Percentiles rank a stretch among this genome's conserved stretches.
These are phyloP conservation scores for Metschnikowia picachoensis DNA, from an alignment of 805 yeast species.

Conservation along the genomic window DNA sequence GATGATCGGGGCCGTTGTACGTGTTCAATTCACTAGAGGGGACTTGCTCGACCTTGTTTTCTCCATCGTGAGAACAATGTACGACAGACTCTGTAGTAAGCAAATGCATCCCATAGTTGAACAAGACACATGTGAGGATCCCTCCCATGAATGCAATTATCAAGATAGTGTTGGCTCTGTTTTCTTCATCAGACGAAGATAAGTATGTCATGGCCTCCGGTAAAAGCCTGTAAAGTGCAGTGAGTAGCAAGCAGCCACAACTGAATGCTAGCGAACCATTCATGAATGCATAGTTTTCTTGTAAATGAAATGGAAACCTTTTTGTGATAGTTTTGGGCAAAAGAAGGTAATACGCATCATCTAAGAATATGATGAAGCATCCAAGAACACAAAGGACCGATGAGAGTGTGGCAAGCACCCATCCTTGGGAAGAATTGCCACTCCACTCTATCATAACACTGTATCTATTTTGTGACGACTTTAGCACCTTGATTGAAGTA, in stretches of 20 bases:
- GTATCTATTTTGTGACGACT: too few species aligned
- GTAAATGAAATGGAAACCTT: slow-evolving; percentile 47
- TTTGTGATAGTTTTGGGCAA: slow-evolving; percentile 41
- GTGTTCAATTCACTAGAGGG: slow-evolving; percentile 11
- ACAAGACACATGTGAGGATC: slow-evolving; percentile 49
- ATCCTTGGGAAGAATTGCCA: slow-evolving; percentile 43
- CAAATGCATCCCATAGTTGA: slow-evolving; percentile 67
- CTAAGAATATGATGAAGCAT: slow-evolving; percentile 59
- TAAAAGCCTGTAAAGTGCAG: slow-evolving; percentile 71
- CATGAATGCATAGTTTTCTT: slow-evolving; percentile 59
- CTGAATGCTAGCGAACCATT: slow-evolving; percentile 73
- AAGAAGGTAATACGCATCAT: slow-evolving; percentile 44
- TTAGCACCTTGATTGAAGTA: too few species aligned
- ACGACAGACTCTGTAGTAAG: slow-evolving; percentile 78
- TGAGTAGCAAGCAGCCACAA: slow-evolving; percentile 77
- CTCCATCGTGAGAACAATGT: slow-evolving; percentile 72
- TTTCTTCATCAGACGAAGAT: slow-evolving; percentile 17
- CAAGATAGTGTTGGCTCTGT: slow-evolving; percentile 32
- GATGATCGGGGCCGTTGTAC: slow-evolving; percentile 6
- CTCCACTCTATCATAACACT: slow-evolving; percentile 1
- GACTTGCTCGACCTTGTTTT: slow-evolving; percentile 19
- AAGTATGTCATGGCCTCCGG: slow-evolving; percentile 61
- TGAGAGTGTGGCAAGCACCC: slow-evolving; percentile 62
- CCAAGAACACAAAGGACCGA: slow-evolving; percentile 73
- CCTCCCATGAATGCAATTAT: slow-evolving; percentile 56